Base-by-base conservation (phyloP, 305 asterid species). In the Withania somnifera region DNA sequence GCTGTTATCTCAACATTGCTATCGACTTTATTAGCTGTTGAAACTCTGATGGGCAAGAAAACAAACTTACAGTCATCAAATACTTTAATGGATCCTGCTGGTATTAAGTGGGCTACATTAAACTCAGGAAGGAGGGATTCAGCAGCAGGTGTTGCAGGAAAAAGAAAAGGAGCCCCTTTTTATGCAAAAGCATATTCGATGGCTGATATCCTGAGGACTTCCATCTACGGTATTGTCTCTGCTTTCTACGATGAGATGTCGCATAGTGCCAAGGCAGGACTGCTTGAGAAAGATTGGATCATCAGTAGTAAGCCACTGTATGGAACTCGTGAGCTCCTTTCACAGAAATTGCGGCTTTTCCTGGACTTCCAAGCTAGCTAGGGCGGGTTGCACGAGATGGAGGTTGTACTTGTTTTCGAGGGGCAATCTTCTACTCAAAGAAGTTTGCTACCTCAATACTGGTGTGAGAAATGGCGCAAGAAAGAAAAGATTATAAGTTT, bases 281-380 rank as follows among this genome's bases (percentile, higher is more conserved):
- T 81, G 83, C 92, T 96, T 30, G 95, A 93, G 86, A 94, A 91
- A 85, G 97, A 93, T 60, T 96, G 99, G 99, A 89, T 93, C 77
- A 82, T 83, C 75, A 84, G 87, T 24, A 81, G 90, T 81, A 94
- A 95, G 86, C 95, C 92, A 61, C 82, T 88, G 4, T 95, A 89
- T 81, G 99, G 98, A 68, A 88, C 91, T 28, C 90, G 76, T 0
- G 98, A 95, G 83, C 97, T 94, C 81, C 97, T 95, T 81, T 75
- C 84, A 26, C 97, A 93, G 87, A 95, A 95, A 82, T 82, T 94
- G 86, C 90, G 87, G 17, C 87, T 90, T 53, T 95, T 94, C 89
- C 86, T 93, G 89, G 97, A 94, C 82, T 89, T 87, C 83, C 92
- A 86, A 88, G 97, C 97, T 76, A 89, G 89, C 85, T 92, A 88